Evolutionary conservation across 805 yeast species (phyloP).

Genomic region (Candida chauliodis): DNA sequence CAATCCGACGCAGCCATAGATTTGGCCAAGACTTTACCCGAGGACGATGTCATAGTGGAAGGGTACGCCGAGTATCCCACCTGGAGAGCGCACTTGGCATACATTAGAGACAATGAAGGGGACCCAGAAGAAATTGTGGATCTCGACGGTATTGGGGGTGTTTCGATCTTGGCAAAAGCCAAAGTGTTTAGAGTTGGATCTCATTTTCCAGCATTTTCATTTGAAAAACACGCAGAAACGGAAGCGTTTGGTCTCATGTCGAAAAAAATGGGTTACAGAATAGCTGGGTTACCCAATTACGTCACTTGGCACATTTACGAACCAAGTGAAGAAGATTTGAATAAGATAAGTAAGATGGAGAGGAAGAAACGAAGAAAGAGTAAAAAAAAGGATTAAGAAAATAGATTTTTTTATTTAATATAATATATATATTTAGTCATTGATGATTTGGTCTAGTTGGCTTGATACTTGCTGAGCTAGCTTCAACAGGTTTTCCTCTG

Average conservation of each 20-base stretch:
- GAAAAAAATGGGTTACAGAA: conserved; percentile 70
- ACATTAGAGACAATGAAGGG: conserved; percentile 60
- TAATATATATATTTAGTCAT: conserved; percentile 1
- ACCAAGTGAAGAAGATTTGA: conserved; percentile 81
- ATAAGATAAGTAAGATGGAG: conserved; percentile 65
- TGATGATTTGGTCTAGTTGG: neutral
- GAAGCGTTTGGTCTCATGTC: conserved; percentile 87
- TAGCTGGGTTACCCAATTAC: conserved; percentile 87
- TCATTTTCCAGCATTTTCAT: conserved; percentile 83
- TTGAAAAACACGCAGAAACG: conserved; percentile 82
- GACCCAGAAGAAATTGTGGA: conserved; percentile 61
- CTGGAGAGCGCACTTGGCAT: conserved; percentile 79
- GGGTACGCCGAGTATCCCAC: conserved; percentile 87
- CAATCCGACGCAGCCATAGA: conserved; percentile 77
- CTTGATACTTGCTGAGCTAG: neutral
- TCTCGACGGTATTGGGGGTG: conserved; percentile 86
- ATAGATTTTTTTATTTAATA: neutral
- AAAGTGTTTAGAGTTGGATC: conserved; percentile 72
- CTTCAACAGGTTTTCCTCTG: conserved; percentile 28
- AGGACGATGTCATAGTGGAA: conserved; percentile 84
- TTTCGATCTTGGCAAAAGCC: conserved; percentile 73
- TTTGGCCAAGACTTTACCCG: conserved; percentile 59
- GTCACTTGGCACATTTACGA: conserved; percentile 89
- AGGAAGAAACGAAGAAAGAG: conserved; percentile 53
- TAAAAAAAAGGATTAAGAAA: conserved; percentile 9